Evolutionary conservation across 306 rosid genomes (phyloP).

Genomic region (Vigna hirtella): DNA sequence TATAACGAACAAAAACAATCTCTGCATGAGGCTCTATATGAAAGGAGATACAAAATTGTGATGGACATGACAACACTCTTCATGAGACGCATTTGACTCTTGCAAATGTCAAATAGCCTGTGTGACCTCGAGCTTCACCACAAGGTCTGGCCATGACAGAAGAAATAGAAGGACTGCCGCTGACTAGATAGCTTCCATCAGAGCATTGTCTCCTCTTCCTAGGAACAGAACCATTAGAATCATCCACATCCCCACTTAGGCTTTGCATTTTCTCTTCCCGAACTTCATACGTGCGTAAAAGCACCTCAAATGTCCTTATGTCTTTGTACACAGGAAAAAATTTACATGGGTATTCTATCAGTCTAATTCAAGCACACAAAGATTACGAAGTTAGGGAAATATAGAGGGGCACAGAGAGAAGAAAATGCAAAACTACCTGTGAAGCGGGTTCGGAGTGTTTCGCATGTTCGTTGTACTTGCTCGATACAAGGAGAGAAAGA

Average conservation of each 20-base stretch:
- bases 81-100: slow-evolving; percentile 69
- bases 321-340: slow-evolving; percentile 53
- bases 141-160: slow-evolving; percentile 73
- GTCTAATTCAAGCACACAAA: slow-evolving; percentile 6
- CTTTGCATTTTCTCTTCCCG: slow-evolving; percentile 63
- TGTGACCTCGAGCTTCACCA: slow-evolving; percentile 88
- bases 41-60: slow-evolving; percentile 26
- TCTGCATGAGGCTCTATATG: background rate
- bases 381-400: background rate
- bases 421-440: slow-evolving; percentile 58
- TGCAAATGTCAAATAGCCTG: slow-evolving; percentile 90
- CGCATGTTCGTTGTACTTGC: slow-evolving; percentile 78
- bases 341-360: slow-evolving; percentile 5
- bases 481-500: slow-evolving; percentile 90
- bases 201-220: slow-evolving; percentile 72
- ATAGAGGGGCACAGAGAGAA: background rate
- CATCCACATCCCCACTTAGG: slow-evolving; percentile 32
- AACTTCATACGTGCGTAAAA: slow-evolving; percentile 77
- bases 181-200: slow-evolving; percentile 55
- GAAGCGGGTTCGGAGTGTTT: slow-evolving; percentile 66
- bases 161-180: slow-evolving; percentile 44
- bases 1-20: background rate
- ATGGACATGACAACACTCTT: slow-evolving; percentile 21
- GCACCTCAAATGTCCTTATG: slow-evolving; percentile 88
- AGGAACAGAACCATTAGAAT: slow-evolving; percentile 58